Evolutionary conservation across 306 rosid genomes (phyloP), one percentile per base, ranked within the genome.

Genomic region (Vicia faba): DNA sequence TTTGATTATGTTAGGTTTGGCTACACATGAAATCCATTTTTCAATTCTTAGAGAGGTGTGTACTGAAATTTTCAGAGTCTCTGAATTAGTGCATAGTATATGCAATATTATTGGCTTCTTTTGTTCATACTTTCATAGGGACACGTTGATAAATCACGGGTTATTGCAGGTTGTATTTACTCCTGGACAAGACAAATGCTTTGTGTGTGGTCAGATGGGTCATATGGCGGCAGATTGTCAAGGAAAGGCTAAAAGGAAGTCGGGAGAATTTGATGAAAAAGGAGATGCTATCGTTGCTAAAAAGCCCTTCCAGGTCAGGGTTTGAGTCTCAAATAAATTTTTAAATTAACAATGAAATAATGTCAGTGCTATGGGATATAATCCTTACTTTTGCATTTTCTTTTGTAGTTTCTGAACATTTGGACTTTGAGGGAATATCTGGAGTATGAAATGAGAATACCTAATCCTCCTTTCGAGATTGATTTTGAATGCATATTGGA

Each of bases 1-100:
- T 85, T 81, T 95, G 81, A 95, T 95, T 65, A 95, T 95, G 99
- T 79, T 95, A 82, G 99, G 87, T 60, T 79, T 95, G 82, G 95
- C 99, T 70, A 95, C 97, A 56, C 99, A 95, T 80, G 99, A 95
- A 81, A 54, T 91, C 66, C 99, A 95, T 84, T 95, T 95, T 79
- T 88, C 99, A 66, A 91, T 95, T 72, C 88, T 95, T 66, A 86
- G 99, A 68, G 99, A 95, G 97, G 99, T 95, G 64, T 49, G 66
- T 46, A 31, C 10, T 49, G 43, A 14, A 43, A 20, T 55, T 74
- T 61, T 11, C 33, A 28, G 16, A 44, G 60, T 39, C n/a, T 61
- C 72, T 54, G 38, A 73, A n/a, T 66, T 72, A 43, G 67, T 41
- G 51, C 38, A 36, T 36, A 29, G 39, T 23, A 15, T 50, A 15